Evolutionary conservation across 306 rosid genomes (phyloP).

Genomic region (Glycine latifolia): DNA sequence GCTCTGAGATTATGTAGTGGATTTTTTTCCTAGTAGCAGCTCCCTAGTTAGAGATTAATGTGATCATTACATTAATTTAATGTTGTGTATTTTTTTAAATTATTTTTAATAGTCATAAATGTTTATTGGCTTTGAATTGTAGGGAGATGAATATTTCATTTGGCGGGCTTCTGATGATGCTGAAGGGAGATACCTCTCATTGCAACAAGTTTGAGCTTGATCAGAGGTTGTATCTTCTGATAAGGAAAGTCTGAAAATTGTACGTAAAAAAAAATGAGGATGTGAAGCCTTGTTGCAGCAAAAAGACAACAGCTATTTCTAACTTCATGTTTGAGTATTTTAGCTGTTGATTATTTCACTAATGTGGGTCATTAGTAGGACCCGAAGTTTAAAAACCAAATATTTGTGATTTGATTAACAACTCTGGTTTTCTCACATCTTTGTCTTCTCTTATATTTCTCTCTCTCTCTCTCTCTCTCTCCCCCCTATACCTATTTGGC

Average conservation of each 20-base stretch:
- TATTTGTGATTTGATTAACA: slow-evolving; percentile 20
- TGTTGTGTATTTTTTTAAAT: neutral
- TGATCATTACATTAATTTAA: slow-evolving; percentile 25
- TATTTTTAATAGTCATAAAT: neutral
- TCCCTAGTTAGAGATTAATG: slow-evolving; percentile 24
- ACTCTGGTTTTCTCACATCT: neutral
- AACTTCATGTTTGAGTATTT: slow-evolving; percentile 4
- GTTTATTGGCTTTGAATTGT: slow-evolving; percentile 40
- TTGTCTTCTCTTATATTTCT: neutral
- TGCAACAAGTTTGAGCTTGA: slow-evolving; percentile 80
- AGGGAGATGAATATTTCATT: slow-evolving; percentile 86
- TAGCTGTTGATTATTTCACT: neutral
- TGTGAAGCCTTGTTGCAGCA: slow-evolving; percentile 42
- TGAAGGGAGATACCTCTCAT: slow-evolving; percentile 77
- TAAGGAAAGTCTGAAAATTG: slow-evolving; percentile 80
- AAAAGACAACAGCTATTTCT: neutral
- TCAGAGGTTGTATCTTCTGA: slow-evolving; percentile 70
- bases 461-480: too few relatives aligned
- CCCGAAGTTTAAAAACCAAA: slow-evolving; percentile 21
- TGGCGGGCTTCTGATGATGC: slow-evolving; percentile 94
- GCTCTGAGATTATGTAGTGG: neutral
- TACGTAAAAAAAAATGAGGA: slow-evolving; percentile 36
- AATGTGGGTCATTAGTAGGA: neutral
- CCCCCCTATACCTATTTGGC: neutral
- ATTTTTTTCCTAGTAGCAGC: slow-evolving; percentile 15